Conservation (phyloP, 179 eudicot genomes). For the Heliamphora pulchella region DNA sequence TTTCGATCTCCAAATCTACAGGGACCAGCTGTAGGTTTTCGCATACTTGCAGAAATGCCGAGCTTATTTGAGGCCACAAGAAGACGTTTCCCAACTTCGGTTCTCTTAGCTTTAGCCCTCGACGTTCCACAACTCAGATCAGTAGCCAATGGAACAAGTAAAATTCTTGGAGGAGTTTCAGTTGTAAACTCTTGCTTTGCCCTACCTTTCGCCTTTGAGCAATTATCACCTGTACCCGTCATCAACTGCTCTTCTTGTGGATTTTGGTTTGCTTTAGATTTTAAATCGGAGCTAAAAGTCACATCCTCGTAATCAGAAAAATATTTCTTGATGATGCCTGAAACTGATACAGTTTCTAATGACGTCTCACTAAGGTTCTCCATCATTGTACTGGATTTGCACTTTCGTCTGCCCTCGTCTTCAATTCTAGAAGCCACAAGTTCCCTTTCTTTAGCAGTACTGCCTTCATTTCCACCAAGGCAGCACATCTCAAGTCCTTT, state of each 20-base stretch:
- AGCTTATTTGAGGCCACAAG: constrained; percentile 42
- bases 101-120: constrained; percentile 22
- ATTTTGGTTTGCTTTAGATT: constrained; percentile 7
- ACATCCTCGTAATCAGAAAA: constrained; percentile 41
- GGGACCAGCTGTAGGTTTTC: constrained; percentile 20
- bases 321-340: constrained; percentile 53
- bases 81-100: constrained; percentile 51
- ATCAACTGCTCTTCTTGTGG: constrained; percentile 11
- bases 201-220: not conserved
- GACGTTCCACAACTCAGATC: constrained; percentile 16
- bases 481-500: constrained; percentile 15
- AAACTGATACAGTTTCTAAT: constrained; percentile 40
- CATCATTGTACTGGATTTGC: constrained; percentile 10
- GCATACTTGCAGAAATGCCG: constrained; percentile 19
- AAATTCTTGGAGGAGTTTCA: constrained; percentile 18
- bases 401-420: constrained; percentile 4
- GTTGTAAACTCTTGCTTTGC: constrained; percentile 15
- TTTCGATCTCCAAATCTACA: constrained; percentile 21
- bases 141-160: constrained; percentile 15
- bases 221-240: constrained; percentile 9
- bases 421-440: constrained; percentile 6
- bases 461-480: constrained; percentile 5
- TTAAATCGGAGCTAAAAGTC: constrained; percentile 24
- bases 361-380: constrained; percentile 35
- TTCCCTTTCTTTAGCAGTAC: constrained; percentile 6